Evolutionary conservation across 768 basidiomycete genomes (phyloP), one percentile per base, ranked within the genome.

Genomic region (Termitomyces sp.): DNA sequence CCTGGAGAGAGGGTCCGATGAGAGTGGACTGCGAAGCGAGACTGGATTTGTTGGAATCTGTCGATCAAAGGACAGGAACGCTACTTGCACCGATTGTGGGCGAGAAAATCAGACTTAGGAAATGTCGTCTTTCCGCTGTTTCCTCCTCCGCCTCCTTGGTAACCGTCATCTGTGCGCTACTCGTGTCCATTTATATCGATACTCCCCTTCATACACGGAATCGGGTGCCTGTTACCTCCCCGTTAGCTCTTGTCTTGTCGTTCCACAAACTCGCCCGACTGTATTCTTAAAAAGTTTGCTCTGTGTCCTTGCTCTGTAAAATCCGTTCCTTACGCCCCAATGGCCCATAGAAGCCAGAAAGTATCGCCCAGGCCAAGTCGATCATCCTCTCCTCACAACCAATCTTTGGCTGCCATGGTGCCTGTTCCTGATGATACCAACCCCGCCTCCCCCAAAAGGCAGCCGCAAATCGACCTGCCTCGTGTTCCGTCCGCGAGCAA

Each of bases 401-500:
- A 58, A 70, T 75, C 44, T 67, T 68, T 61, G 62, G 67, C 15
- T 64, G 70, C 42, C 60, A 69, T 62, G 70, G 74, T 69, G 63
- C 72, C 58, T 51, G 68, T 60, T 46, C 65, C 63, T 48, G 70
- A 70, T 33, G 65, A 66, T 45, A 75, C 74, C 62, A 63, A 71
- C 5, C 71, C 74, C 9, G 69, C 73, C n/a, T 81, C 80, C 14
- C 80, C 81, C 9, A 77, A 68, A 60, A 76, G 74, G 58, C 70
- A 75, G 58, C 70, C 74, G 48, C 71, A 76, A 15, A 70, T 75
- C 42, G 81, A 81, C 66, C 75, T 81, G 50, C 78, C 82, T 59
- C 79, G 81, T 50, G 75, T 74, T 49, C 70, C 75, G 44, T 77
- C 80, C 14, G 78, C 82, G 47, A 80, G 84, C 57, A 86, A 84